Conservation (phyloP, 2,329 filamentous ascomycete genomes). For the Trichophyton benhamiae region DNA sequence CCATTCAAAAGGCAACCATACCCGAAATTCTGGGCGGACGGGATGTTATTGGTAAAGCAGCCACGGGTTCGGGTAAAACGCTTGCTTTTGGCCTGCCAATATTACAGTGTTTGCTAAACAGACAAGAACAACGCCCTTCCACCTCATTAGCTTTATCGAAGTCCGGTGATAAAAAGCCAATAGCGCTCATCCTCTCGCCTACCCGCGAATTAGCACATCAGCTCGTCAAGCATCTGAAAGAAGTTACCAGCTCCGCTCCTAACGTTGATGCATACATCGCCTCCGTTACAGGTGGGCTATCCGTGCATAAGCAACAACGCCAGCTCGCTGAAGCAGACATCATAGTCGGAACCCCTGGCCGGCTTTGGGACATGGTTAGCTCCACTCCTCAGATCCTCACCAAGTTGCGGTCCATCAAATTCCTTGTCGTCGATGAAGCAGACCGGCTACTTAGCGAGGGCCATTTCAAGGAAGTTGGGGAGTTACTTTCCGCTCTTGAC, state of each 20-base stretch:
- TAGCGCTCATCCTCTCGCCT: constrained; percentile 74
- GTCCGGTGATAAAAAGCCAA: constrained; percentile 38
- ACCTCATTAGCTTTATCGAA: constrained; percentile 21
- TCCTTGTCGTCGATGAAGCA: constrained; percentile 86
- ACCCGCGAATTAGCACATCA: constrained; percentile 92
- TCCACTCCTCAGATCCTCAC: constrained; percentile 56
- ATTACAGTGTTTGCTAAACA: constrained; percentile 63
- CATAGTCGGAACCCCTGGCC: constrained; percentile 82
- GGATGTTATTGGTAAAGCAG: constrained; percentile 90
- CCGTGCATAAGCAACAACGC: constrained; percentile 87
- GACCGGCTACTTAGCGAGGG: constrained; percentile 84
- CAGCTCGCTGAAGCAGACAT: constrained; percentile 76
- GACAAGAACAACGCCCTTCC: constrained; percentile 25
- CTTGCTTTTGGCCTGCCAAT: constrained; percentile 91
- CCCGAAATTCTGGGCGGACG: constrained; percentile 70
- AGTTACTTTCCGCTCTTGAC: constrained; percentile 74
- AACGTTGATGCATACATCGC: constrained; percentile 54
- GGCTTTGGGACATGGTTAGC: constrained; percentile 87
- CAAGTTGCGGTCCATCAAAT: constrained; percentile 61
- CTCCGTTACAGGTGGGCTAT: constrained; percentile 81
- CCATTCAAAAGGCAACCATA: constrained; percentile 69
- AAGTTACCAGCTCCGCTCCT: constrained; percentile 55
- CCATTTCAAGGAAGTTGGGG: constrained; percentile 86
- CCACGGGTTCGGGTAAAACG: constrained; percentile 93
- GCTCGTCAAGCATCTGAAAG: constrained; percentile 67